phyloP scores from a whole-genome alignment of 2,329 filamentous ascomycete species.

The Albophoma yamanashiensis region DNA sequence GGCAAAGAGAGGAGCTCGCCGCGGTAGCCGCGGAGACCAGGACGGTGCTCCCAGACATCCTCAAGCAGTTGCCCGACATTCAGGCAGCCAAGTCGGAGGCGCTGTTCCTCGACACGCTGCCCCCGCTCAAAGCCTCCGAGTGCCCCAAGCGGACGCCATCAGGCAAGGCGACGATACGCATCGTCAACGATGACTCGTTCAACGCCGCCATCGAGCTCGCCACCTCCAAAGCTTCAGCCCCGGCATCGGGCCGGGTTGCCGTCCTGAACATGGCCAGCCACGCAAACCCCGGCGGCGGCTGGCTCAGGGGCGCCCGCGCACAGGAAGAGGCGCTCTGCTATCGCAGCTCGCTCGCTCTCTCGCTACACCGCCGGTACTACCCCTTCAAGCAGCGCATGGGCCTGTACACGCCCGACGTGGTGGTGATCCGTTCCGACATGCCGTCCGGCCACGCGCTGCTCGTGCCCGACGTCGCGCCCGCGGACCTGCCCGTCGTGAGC shows the following conservation, averaged over 20 bases:
- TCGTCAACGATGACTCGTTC: constrained; percentile 47
- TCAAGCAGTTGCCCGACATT: constrained; percentile 30
- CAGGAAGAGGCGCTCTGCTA: constrained; percentile 63
- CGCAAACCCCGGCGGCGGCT: constrained; percentile 49
- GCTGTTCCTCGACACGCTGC: constrained; percentile 23
- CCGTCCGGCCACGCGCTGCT: constrained; percentile 35
- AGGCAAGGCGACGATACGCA: constrained; percentile 25
- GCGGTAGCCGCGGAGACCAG: constrained; percentile 36
- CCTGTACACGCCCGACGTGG: constrained; percentile 49
- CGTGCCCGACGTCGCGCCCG: constrained; percentile 16
- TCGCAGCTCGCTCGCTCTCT: constrained; percentile 42
- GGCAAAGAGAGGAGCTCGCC: constrained; percentile 20
- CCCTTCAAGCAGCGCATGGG: constrained; percentile 37
- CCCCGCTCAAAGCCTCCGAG: constrained; percentile 25
- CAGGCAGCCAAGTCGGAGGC: constrained; percentile 24
- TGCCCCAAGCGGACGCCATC: constrained; percentile 29
- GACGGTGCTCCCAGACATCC: constrained; percentile 32
- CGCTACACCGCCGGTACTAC: constrained; percentile 38
- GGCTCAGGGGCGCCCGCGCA: constrained; percentile 47
- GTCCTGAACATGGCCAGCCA: constrained; percentile 59
- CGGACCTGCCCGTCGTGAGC: constrained; percentile 39
- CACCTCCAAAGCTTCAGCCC: constrained; percentile 10
- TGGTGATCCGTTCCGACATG: constrained; percentile 44
- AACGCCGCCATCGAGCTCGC: constrained; percentile 39
- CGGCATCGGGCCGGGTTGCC: constrained; percentile 29